Conservation (phyloP, 495 filamentous ascomycete genomes). For the Tuber umbilicatum region DNA sequence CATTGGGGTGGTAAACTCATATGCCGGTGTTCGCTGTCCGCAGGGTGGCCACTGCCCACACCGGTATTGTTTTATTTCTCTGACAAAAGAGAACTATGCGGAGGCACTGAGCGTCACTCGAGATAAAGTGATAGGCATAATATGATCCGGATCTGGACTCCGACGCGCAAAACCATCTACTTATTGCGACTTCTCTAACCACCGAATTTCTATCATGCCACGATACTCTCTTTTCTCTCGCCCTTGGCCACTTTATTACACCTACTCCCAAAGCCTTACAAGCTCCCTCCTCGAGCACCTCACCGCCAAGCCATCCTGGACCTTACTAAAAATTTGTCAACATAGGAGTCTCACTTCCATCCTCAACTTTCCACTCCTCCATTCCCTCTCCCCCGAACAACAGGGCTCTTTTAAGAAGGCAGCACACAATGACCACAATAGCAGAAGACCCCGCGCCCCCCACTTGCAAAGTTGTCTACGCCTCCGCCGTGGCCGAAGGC, state of each 20-base stretch:
- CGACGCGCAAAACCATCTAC: background rate
- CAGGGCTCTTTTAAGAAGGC: background rate
- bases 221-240: too few species aligned
- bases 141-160: background rate
- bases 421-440: background rate
- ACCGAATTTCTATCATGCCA: background rate
- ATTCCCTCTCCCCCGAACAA: background rate
- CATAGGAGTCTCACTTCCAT: background rate
- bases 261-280: background rate
- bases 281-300: background rate
- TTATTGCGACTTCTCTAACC: background rate
- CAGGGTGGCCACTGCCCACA: background rate
- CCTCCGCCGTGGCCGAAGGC: slow-evolving; percentile 68
- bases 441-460: slow-evolving; percentile 44
- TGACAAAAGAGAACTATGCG: too few species aligned
- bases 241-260: background rate
- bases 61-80: background rate
- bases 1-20: background rate
- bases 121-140: too few species aligned
- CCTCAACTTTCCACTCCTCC: background rate
- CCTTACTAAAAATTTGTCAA: background rate
- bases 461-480: slow-evolving; percentile 85
- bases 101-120: background rate
- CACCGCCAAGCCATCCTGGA: background rate
- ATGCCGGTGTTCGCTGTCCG: background rate